phyloP scores from a whole-genome alignment of 2,329 filamentous ascomycete genomes.

The Metarhizium rileyi region DNA sequence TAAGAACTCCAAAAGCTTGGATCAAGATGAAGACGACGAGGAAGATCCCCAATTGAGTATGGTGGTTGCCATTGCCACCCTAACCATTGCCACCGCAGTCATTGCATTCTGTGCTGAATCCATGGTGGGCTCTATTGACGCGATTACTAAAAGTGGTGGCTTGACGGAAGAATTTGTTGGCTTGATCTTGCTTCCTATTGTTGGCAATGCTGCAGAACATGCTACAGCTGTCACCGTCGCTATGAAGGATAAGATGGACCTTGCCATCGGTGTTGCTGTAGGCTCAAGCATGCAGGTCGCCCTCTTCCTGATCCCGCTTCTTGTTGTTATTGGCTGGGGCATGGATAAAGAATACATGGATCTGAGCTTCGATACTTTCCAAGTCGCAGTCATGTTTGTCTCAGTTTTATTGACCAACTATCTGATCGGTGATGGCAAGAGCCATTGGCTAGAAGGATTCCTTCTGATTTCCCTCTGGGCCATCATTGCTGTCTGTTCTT shows the following conservation, averaged over 20 bases:
- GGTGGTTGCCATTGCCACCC: slow-evolving; percentile 59
- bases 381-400: slow-evolving; percentile 77
- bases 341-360: slow-evolving; percentile 65
- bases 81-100: slow-evolving; percentile 63
- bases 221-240: slow-evolving; percentile 73
- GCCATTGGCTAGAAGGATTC: slow-evolving; percentile 72
- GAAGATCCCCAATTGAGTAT: slow-evolving; percentile 69
- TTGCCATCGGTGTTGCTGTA: slow-evolving; percentile 71
- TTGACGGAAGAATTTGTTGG: slow-evolving; percentile 69
- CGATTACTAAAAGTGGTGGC: slow-evolving; percentile 47
- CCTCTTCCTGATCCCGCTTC: slow-evolving; percentile 66
- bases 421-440: slow-evolving; percentile 71
- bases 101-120: slow-evolving; percentile 77
- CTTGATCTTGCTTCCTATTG: slow-evolving; percentile 70
- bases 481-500: slow-evolving; percentile 64
- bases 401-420: slow-evolving; percentile 81
- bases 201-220: slow-evolving; percentile 77
- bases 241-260: slow-evolving; percentile 77
- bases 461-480: slow-evolving; percentile 68
- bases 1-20: slow-evolving; percentile 25
- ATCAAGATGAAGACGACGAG: slow-evolving; percentile 52
- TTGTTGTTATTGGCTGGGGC: slow-evolving; percentile 71
- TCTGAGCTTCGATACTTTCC: slow-evolving; percentile 79
- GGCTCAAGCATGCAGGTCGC: slow-evolving; percentile 75
- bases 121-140: slow-evolving; percentile 64